Conservation (phyloP, 2,329 filamentous ascomycete species). For the Aphanocladium album region DNA sequence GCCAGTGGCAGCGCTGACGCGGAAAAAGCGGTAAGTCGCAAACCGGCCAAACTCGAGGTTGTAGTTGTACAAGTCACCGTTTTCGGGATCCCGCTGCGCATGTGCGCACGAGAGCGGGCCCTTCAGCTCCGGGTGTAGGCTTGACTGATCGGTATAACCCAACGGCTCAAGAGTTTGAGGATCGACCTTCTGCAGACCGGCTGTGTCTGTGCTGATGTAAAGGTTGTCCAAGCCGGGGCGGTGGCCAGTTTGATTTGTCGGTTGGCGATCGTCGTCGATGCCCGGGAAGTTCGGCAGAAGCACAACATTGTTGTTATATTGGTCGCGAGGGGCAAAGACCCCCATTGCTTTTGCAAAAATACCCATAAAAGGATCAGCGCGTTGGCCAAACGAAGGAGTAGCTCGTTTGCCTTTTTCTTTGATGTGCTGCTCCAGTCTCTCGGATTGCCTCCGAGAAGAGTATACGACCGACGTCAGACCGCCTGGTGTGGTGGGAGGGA, state of each 20-base stretch:
- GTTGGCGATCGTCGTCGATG: conserved; percentile 26
- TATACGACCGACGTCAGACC: conserved; percentile 51
- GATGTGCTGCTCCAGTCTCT: conserved; percentile 57
- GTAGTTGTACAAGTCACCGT: conserved; percentile 75
- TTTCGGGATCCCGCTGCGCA: conserved; percentile 63
- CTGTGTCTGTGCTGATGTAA: conserved; percentile 53
- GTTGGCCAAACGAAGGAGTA: conserved; percentile 63
- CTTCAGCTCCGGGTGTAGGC: conserved; percentile 62
- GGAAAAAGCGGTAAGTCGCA: conserved; percentile 65
- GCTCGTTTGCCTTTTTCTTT: conserved; percentile 53
- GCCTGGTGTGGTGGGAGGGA: conserved; percentile 31
- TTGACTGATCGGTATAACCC: conserved; percentile 53
- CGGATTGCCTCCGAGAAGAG: conserved; percentile 64
- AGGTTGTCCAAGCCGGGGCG: conserved; percentile 40
- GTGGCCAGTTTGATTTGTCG: conserved; percentile 26
- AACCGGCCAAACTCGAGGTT: conserved; percentile 61
- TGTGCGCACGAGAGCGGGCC: conserved; percentile 68
- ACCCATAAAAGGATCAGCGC: conserved; percentile 67
- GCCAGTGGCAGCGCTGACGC: conserved; percentile 56
- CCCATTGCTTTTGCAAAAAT: conserved; percentile 68
- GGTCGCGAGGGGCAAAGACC: conserved; percentile 40
- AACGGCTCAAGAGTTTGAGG: conserved; percentile 68
- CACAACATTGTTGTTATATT: conserved; percentile 57
- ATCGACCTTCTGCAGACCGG: conserved; percentile 56
- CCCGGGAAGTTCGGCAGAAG: conserved; percentile 62